Conservation (phyloP, 805 yeast species). For the Metschnikowia aberdeeniae region DNA sequence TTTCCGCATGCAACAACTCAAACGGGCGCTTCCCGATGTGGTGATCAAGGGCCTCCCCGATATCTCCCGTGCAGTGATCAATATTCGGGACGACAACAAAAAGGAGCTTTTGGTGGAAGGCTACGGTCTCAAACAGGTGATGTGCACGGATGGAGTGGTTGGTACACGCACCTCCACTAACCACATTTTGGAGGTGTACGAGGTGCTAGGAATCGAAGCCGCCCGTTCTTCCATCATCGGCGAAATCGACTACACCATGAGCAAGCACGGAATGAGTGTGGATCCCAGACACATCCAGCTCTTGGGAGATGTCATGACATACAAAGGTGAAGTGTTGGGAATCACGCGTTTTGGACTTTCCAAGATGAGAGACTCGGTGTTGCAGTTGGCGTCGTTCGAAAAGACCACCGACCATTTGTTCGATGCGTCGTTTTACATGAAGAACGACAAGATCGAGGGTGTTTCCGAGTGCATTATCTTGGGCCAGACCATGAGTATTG, state of each 20-base stretch:
- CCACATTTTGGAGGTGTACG: slow-evolving; percentile 84
- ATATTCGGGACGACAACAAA: slow-evolving; percentile 78
- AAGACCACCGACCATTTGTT: slow-evolving; percentile 97
- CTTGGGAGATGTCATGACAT: slow-evolving; percentile 97
- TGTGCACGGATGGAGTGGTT: slow-evolving; percentile 95
- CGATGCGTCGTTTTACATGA: slow-evolving; percentile 98
- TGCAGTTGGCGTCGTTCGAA: slow-evolving; percentile 95
- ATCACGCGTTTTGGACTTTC: slow-evolving; percentile 97
- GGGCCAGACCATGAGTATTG: slow-evolving; percentile 96
- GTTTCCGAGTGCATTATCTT: slow-evolving; percentile 95
- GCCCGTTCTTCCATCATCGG: slow-evolving; percentile 89
- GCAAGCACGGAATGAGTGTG: slow-evolving; percentile 99
- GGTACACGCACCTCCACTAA: slow-evolving; percentile 86
- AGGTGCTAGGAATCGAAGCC: slow-evolving; percentile 95
- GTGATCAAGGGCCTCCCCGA: slow-evolving; percentile 92
- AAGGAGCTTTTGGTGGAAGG: slow-evolving; percentile 96
- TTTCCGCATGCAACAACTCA: slow-evolving; percentile 84
- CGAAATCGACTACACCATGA: slow-evolving; percentile 97
- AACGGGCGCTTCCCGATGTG: slow-evolving; percentile 78
- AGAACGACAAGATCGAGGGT: slow-evolving; percentile 92
- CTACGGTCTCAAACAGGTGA: slow-evolving; percentile 90
- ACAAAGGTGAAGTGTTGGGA: slow-evolving; percentile 96
- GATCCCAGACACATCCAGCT: slow-evolving; percentile 99
- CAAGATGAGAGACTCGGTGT: slow-evolving; percentile 96
- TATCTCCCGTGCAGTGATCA: slow-evolving; percentile 93